Conservation (phyloP, 2,329 filamentous ascomycete species). For the Claviceps capensis region DNA sequence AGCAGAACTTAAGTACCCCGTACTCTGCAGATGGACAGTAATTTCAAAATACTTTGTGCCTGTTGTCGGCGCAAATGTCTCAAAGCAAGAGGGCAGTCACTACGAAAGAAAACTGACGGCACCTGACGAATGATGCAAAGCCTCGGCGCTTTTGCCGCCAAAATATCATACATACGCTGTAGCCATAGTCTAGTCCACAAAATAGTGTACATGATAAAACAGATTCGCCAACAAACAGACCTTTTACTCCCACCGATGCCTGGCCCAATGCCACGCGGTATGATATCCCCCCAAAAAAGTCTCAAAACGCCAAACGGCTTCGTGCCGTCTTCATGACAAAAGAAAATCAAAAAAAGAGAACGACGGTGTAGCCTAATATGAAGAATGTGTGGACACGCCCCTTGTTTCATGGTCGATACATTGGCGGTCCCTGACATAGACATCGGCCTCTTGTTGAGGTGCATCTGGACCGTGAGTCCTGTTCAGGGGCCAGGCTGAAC, state of each 20-base stretch:
- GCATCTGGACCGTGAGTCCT: background rate
- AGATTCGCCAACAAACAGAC: background rate
- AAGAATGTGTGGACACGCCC: background rate
- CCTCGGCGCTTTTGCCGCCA: background rate
- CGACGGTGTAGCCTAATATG: background rate
- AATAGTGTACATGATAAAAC: constrained; percentile 1
- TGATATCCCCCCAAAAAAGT: background rate
- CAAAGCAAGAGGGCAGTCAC: background rate
- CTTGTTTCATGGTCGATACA: background rate
- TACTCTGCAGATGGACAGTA: too few species aligned
- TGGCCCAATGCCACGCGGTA: background rate
- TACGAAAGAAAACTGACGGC: too few species aligned
- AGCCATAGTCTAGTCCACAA: background rate
- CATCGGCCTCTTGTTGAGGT: background rate
- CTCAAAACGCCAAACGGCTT: constrained; percentile 1
- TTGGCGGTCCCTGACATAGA: background rate
- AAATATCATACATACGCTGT: background rate
- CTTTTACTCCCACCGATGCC: constrained; percentile 1
- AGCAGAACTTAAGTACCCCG: too few species aligned
- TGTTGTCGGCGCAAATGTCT: background rate
- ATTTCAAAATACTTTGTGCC: background rate
- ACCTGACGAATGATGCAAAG: background rate
- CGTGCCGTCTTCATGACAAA: background rate
- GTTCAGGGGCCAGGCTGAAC: background rate
- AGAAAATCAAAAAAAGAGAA: background rate